A percentile compares a stretch with the other conserved stretches of the same genome.
phyloP scores from a whole-genome alignment of 2,329 filamentous ascomycete species.

The Cladophialophora exuberans region DNA sequence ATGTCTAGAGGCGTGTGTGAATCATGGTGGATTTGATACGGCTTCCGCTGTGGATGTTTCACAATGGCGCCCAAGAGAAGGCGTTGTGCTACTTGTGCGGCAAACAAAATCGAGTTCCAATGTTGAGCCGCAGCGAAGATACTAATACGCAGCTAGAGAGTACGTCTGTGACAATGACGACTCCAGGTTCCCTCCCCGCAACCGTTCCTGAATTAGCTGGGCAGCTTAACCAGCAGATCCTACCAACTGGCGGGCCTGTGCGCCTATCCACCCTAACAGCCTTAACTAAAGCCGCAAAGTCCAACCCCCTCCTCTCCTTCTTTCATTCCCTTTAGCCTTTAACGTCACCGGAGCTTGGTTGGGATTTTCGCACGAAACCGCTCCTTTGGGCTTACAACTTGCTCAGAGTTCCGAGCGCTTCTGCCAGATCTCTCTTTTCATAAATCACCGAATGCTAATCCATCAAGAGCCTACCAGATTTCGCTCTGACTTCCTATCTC shows the following conservation, averaged over 20 bases:
- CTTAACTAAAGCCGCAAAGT: not conserved
- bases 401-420: not conserved
- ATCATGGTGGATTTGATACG: constrained; percentile 8
- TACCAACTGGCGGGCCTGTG: not conserved
- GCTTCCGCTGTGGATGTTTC: constrained; percentile 3
- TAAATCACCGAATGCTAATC: constrained; percentile 25
- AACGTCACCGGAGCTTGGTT: constrained; percentile 13
- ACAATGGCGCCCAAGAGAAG: too few relatives aligned
- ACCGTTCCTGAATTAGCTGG: constrained; percentile 8
- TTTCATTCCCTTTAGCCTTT: not conserved
- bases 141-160: not conserved
- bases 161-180: constrained; percentile 1
- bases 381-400: not conserved
- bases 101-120: too few relatives aligned
- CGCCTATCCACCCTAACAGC: not conserved
- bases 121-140: not conserved
- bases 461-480: constrained; percentile 28
- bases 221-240: not conserved
- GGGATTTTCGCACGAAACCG: not conserved
- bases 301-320: not conserved
- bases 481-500: constrained; percentile 30
- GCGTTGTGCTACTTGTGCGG: too few relatives aligned
- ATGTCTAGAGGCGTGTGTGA: not conserved
- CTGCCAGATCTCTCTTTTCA: not conserved
- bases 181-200: constrained; percentile 13